A percentile compares a stretch with the other conserved stretches of the same genome.
Evolutionary conservation across 2,329 filamentous ascomycete genomes (phyloP).

Genomic region (Allantophomopsis lycopodina): DNA sequence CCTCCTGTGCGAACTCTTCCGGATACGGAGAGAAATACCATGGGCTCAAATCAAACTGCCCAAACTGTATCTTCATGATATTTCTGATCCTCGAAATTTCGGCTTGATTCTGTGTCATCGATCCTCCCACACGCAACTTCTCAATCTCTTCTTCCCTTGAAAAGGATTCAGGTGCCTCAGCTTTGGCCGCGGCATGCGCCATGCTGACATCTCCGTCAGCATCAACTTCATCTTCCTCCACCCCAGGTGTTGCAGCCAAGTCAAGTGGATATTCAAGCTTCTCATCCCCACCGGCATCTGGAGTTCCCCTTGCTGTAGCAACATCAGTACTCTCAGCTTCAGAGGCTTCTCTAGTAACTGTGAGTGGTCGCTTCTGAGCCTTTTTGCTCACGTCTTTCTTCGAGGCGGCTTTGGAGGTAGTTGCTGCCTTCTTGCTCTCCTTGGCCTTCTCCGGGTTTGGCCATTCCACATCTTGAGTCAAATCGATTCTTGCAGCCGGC

Average conservation of each 20-base stretch:
- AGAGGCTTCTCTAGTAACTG: slow-evolving; percentile 16
- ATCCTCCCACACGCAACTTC: slow-evolving; percentile 84
- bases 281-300: slow-evolving; percentile 13
- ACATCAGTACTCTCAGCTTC: neutral
- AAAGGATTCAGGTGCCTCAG: slow-evolving; percentile 31
- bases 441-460: slow-evolving; percentile 72
- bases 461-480: slow-evolving; percentile 89
- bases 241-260: slow-evolving; percentile 15
- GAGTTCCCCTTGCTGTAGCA: slow-evolving; percentile 14
- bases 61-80: slow-evolving; percentile 88
- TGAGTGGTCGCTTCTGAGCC: slow-evolving; percentile 22
- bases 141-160: slow-evolving; percentile 88
- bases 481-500: slow-evolving; percentile 66
- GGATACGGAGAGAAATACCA: slow-evolving; percentile 99
- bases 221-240: slow-evolving; percentile 29
- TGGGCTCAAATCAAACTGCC: slow-evolving; percentile 78
- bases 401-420: slow-evolving; percentile 31
- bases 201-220: slow-evolving; percentile 32
- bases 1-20: slow-evolving; percentile 72
- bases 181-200: slow-evolving; percentile 13
- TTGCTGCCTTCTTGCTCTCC: slow-evolving; percentile 57
- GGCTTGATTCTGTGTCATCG: slow-evolving; percentile 97
- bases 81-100: slow-evolving; percentile 95
- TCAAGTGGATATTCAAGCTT: slow-evolving; percentile 12
- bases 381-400: slow-evolving; percentile 19